phyloP scores from a whole-genome alignment of 805 yeast genomes.

The Yarrowia sp. region DNA sequence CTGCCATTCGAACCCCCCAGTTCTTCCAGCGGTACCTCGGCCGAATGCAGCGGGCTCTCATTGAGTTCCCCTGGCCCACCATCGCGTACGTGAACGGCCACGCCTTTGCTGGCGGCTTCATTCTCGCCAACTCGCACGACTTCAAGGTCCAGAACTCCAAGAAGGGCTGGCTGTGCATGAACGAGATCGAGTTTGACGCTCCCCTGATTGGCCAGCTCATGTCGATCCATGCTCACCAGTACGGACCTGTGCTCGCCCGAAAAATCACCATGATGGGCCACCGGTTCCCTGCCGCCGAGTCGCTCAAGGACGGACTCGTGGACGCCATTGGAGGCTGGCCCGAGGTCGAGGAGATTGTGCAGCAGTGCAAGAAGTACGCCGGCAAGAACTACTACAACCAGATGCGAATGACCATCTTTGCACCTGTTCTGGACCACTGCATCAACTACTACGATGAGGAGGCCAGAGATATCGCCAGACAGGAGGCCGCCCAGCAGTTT shows the following conservation, averaged over 20 bases:
- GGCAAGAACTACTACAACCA: constrained; percentile 37
- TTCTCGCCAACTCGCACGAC: constrained; percentile 52
- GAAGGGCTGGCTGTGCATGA: constrained; percentile 52
- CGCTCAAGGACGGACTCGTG: constrained; percentile 47
- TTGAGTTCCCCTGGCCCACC: constrained; percentile 53
- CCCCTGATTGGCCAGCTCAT: constrained; percentile 51
- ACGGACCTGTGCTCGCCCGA: constrained; percentile 47
- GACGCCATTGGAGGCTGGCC: constrained; percentile 50
- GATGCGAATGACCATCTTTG: constrained; percentile 35
- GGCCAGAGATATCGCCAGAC: constrained; percentile 22
- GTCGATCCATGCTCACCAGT: constrained; percentile 49
- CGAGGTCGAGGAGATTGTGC: constrained; percentile 49
- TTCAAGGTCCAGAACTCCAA: constrained; percentile 53
- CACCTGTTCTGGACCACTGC: constrained; percentile 36
- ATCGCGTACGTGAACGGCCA: constrained; percentile 53
- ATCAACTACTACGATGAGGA: constrained; percentile 32
- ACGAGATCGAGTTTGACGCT: constrained; percentile 53
- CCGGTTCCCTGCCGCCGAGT: constrained; percentile 48
- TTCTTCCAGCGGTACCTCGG: constrained; percentile 50
- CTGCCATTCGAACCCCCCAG: constrained; percentile 48
- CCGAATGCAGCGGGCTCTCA: constrained; percentile 48
- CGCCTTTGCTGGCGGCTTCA: constrained; percentile 54
- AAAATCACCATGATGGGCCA: constrained; percentile 50
- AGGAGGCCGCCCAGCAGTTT: constrained; percentile 38
- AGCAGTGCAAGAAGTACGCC: constrained; percentile 39